phyloP scores from a whole-genome alignment of 331 rosid species.

The Pyracantha coccinea region DNA sequence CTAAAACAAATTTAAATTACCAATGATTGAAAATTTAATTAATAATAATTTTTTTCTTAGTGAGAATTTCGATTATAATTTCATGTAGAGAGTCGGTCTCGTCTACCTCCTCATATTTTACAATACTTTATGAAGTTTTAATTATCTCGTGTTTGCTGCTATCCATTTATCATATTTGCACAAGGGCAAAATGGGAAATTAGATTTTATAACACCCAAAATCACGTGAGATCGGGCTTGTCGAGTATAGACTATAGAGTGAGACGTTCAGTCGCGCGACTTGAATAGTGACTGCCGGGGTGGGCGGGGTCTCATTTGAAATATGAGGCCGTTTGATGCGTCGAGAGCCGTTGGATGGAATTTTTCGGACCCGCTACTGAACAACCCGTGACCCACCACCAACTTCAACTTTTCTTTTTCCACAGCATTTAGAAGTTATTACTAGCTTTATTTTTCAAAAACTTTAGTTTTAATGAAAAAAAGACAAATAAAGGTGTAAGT shows the following conservation, averaged over 20 bases:
- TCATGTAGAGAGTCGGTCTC: too few species aligned
- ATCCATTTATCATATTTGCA: not conserved
- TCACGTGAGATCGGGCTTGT: not conserved
- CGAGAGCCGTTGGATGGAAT: not conserved
- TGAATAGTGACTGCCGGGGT: not conserved
- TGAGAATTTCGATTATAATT: too few species aligned
- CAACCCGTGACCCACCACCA: not conserved
- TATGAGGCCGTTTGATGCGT: constrained; percentile 15
- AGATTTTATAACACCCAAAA: not conserved
- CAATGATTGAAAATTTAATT: too few species aligned
- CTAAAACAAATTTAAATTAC: too few species aligned
- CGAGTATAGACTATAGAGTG: not conserved
- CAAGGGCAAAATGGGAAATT: not conserved
- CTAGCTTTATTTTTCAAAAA: too few species aligned
- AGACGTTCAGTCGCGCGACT: not conserved
- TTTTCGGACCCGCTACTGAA: not conserved
- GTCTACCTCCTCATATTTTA: not conserved
- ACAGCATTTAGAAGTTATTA: not conserved
- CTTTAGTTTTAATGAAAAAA: too few species aligned
- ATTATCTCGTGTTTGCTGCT: not conserved
- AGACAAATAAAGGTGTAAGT: too few species aligned
- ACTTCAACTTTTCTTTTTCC: not conserved
- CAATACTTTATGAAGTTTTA: not conserved
- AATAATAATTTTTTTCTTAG: too few species aligned
- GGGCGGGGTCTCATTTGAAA: not conserved